Base-by-base conservation (phyloP, 192 early-diverging fungal genomes). In the Coemansia sp. region DNA sequence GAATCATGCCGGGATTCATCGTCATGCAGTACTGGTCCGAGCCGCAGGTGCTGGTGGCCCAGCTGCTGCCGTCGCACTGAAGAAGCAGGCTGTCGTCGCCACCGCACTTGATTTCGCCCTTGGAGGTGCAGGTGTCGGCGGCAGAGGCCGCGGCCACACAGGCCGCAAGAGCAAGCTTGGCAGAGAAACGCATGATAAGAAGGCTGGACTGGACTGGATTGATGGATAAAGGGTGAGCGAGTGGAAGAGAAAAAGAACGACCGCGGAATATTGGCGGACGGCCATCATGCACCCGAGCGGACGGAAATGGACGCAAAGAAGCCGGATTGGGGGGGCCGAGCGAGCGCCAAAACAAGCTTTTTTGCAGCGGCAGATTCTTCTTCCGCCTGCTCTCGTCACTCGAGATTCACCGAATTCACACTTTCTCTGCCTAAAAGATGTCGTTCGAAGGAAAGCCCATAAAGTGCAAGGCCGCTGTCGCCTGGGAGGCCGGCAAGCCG, bases 401-500 rank as follows among this genome's bases (percentile, higher is more conserved):
- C n/a, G n/a, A n/a, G n/a, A n/a, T n/a, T n/a, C n/a, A n/a, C n/a
- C n/a, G n/a, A n/a, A n/a, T n/a, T n/a, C n/a, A n/a, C n/a, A n/a
- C n/a, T n/a, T n/a, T n/a, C n/a, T n/a, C n/a, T n/a, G n/a, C n/a
- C n/a, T n/a, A n/a, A n/a, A n/a, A 31, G 17, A 53, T 53, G 36
- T 66, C 64, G 36, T 66, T 59, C 29, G 64, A 59, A 31, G 64
- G 64, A 66, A 66, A 66, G 71, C 39, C 64, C 55, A 90, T 90
- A 48, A 86, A 79, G 45, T 90, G 95, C 80, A 86, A 87, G 64
- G 95, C 95, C 47, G 95, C 95, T 15, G 75, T 98, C 42, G 95
- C 95, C 52, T 95, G 93, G 93, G 91, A 90, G 57, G 83, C 95
- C 47, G 85, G 82, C 29, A 89, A 95, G 73, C 92, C 93, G 28